phyloP scores from a whole-genome alignment of 768 basidiomycete genomes.

The Pleurotus giganteus region DNA sequence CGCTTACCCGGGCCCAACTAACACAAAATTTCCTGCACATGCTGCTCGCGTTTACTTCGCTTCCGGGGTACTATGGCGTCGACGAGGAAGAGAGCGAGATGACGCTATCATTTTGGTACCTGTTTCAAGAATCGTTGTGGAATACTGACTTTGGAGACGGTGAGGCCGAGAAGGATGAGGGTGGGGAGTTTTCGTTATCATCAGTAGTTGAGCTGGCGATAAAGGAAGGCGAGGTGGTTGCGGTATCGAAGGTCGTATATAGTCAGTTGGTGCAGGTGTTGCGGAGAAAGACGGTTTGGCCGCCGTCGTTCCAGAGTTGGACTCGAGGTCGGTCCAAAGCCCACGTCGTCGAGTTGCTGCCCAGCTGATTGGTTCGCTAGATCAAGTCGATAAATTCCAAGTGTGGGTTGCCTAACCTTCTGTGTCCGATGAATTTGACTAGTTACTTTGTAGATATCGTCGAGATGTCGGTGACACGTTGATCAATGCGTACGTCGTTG shows the following conservation, averaged over 20 bases:
- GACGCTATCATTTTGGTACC: slow-evolving; percentile 87
- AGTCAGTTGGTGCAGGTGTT: slow-evolving; percentile 71
- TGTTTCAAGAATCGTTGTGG: slow-evolving; percentile 88
- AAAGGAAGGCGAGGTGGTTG: slow-evolving; percentile 28
- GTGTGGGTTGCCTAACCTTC: slow-evolving; percentile 45
- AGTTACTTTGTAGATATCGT: slow-evolving; percentile 55
- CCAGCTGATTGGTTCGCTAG: slow-evolving; percentile 34
- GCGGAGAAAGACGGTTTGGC: slow-evolving; percentile 75
- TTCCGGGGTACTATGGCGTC: slow-evolving; percentile 70
- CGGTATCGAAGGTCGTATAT: slow-evolving; percentile 74
- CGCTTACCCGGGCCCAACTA: slow-evolving; percentile 44
- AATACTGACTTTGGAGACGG: slow-evolving; percentile 45
- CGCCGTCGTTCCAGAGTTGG: slow-evolving; percentile 54
- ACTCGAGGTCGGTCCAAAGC: slow-evolving; percentile 54
- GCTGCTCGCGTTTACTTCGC: slow-evolving; percentile 69
- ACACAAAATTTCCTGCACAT: slow-evolving; percentile 71
- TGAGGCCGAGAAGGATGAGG: slow-evolving; percentile 26
- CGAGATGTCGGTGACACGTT: slow-evolving; percentile 85
- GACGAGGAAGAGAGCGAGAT: slow-evolving; percentile 90
- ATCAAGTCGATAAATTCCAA: slow-evolving; percentile 77
- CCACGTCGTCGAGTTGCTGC: background rate
- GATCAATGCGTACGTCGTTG: slow-evolving; percentile 71
- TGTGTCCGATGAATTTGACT: background rate
- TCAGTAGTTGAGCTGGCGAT: no score
- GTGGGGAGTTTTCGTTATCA: no score